A percentile compares a stretch with the other conserved stretches of the same genome.
Conservation (phyloP, 2,329 filamentous ascomycete genomes). For the Botrytis pseudocinerea region DNA sequence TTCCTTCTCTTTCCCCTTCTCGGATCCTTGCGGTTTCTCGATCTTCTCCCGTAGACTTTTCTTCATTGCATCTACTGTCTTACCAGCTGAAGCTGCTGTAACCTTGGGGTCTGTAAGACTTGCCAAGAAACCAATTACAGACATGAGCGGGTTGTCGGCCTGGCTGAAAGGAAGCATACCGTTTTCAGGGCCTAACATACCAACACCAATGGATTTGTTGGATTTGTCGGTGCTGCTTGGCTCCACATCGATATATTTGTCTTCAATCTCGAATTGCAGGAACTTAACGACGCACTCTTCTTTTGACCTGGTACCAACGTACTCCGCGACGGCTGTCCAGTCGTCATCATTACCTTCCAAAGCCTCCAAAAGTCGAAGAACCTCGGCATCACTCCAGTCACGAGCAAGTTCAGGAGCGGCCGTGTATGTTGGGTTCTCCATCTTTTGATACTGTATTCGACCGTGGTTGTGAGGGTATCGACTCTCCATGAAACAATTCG, state of each 20-base stretch:
- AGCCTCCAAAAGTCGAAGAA: conserved; percentile 84
- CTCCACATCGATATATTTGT: conserved; percentile 89
- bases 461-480: conserved; percentile 79
- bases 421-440: conserved; percentile 84
- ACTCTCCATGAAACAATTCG: conserved; percentile 83
- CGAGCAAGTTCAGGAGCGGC: conserved; percentile 68
- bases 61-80: conserved; percentile 83
- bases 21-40: conserved; percentile 57
- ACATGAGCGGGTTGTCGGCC: conserved; percentile 94
- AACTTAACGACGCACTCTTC: conserved; percentile 98
- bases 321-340: conserved; percentile 89
- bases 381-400: conserved; percentile 91
- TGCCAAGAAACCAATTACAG: conserved; percentile 90
- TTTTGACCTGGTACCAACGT: conserved; percentile 85
- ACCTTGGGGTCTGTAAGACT: conserved; percentile 87
- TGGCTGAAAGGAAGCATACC: conserved; percentile 88
- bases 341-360: conserved; percentile 93
- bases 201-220: conserved; percentile 54
- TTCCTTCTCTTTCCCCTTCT: conserved; percentile 59
- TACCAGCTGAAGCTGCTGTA: conserved; percentile 85
- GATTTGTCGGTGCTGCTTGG: conserved; percentile 49
- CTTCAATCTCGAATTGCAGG: conserved; percentile 92
- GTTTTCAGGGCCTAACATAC: conserved; percentile 69
- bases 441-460: conserved; percentile 79
- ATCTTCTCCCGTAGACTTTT: conserved; percentile 76